Base-by-base conservation (phyloP, 148 eudicot species). In the Diospyros lotus region DNA sequence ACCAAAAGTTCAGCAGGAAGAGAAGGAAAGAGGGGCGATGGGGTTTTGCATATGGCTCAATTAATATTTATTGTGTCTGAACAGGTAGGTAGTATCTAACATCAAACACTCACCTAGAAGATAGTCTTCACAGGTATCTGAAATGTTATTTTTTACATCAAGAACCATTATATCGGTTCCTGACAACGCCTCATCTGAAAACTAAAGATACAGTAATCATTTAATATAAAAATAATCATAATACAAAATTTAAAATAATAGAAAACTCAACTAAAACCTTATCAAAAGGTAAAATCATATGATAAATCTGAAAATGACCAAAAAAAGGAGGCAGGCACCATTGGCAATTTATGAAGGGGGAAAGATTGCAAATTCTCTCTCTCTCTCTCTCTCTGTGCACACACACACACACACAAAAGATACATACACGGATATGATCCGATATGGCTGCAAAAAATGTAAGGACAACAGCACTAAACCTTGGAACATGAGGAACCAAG, bases 91-190 rank as follows among this genome's bases (percentile, higher is more conserved):
- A 42, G 9, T 38, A 46, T 14, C 11, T 46, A 6, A 6, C 45
- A 13, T 60, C 3, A 64, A 65, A 42, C 48, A 68, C 73, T 79
- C 56, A 68, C 81, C 74, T 55, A 68, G 39, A 51, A 74, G 81
- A 74, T 68, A 73, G 68, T 68, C 73, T 68, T 79, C 77, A 41
- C 66, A 60, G 38, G 64, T 56, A 79, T 74, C 55, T 53, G 69
- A 28, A 68, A 62, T 6, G 15, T 13, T 68, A 54, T 48, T 60
- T 43, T 68, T 74, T 15, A 58, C 60, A 11, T 39, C 68, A 79
- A 64, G 69, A 61, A 62, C 59, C 14, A 41, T 17, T 55, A 68
- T 50, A 44, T 54, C 74, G 3, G 77, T 44, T 61, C 55, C 66
- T 17, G 52, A 74, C 17, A 28, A 43, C 51, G 74, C 43, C 44